These are phyloP conservation scores for Cladosporium sp. DNA, from an alignment of 2,329 filamentous ascomycete species.

Conservation along the genomic window DNA sequence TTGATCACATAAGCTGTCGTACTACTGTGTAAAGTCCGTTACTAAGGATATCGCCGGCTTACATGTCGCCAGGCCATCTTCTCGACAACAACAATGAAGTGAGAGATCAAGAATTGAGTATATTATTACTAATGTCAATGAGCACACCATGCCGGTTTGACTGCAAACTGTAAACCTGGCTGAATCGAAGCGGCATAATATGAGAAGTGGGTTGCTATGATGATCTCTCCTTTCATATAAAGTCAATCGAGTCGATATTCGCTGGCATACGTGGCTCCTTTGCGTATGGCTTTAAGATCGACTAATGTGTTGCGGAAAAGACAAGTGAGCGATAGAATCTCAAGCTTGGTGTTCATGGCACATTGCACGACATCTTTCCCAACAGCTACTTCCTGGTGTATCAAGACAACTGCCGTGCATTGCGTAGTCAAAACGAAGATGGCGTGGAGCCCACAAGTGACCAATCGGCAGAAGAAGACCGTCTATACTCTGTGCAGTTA, in stretches of 20 bases:
- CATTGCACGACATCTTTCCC: background rate
- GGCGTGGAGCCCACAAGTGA: background rate
- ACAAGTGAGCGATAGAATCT: background rate
- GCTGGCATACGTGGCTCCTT: background rate
- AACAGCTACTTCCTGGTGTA: background rate
- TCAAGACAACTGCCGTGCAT: background rate
- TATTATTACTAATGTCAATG: background rate
- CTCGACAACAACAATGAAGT: background rate
- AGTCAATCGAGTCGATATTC: background rate
- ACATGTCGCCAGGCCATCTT: background rate
- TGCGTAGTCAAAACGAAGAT: background rate
- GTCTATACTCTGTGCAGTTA: background rate
- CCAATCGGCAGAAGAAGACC: background rate
- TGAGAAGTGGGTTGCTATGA: background rate
- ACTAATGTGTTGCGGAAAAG: background rate
- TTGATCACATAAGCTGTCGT: background rate
- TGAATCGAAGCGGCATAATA: background rate
- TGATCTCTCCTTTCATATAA: background rate
- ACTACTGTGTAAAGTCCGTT: background rate
- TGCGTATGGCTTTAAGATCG: background rate
- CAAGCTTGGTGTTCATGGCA: background rate
- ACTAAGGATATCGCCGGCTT: background rate
- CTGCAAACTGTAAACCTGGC: background rate
- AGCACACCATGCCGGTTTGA: background rate
- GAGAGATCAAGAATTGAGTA: background rate